A percentile compares a stretch with the other conserved stretches of the same genome.
phyloP scores from a whole-genome alignment of 768 basidiomycete genomes.

The Vishniacozyma victoriae region DNA sequence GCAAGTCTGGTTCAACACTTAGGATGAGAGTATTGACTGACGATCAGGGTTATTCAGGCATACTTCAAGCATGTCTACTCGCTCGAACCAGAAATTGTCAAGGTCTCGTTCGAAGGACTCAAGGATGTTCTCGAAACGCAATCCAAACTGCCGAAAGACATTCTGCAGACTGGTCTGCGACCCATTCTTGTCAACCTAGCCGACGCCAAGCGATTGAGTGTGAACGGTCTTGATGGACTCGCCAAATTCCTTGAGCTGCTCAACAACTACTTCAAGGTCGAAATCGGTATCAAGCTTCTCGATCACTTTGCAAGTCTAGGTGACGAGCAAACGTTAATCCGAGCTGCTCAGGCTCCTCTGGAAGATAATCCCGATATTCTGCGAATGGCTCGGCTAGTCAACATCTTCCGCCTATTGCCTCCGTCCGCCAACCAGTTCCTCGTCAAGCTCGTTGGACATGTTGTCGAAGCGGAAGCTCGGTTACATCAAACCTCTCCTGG shows the following conservation, averaged over 20 bases:
- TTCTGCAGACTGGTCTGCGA: constrained; percentile 87
- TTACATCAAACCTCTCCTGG: constrained; percentile 84
- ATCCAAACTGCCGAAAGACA: constrained; percentile 84
- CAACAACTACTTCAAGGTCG: constrained; percentile 99
- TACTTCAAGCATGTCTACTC: constrained; percentile 99
- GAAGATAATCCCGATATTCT: constrained; percentile 85
- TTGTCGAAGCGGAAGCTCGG: constrained; percentile 85
- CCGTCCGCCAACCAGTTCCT: constrained; percentile 82
- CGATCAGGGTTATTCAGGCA: constrained; percentile 74
- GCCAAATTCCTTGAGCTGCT: constrained; percentile 87
- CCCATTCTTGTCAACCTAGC: constrained; percentile 97
- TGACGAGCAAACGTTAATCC: constrained; percentile 75
- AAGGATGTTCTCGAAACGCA: constrained; percentile 83
- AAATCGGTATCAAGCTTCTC: constrained; percentile 93
- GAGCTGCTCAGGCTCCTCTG: constrained; percentile 67
- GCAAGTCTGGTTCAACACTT: constrained; percentile 50
- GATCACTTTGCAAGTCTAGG: constrained; percentile 93
- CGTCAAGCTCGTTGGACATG: constrained; percentile 72
- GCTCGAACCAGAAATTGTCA: constrained; percentile 79
- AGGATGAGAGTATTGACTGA: not conserved
- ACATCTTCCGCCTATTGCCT: constrained; percentile 94
- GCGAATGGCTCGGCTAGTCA: constrained; percentile 88
- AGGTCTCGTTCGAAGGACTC: constrained; percentile 89
- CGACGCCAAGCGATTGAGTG: constrained; percentile 87
- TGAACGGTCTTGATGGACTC: constrained; percentile 80